Base-by-base conservation (phyloP, 768 basidiomycete species). In the Pholiota molesta region DNA sequence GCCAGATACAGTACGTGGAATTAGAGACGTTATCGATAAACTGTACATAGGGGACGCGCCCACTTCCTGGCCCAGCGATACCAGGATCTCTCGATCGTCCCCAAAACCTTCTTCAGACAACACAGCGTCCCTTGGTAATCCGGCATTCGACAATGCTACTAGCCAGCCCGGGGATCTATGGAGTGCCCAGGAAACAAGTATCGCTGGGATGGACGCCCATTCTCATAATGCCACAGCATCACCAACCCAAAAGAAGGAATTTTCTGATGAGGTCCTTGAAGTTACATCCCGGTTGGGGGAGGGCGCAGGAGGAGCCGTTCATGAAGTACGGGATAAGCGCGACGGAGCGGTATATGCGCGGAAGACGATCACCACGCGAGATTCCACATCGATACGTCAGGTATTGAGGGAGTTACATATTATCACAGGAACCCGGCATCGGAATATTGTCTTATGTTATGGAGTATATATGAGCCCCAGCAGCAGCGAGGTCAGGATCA, bases 231-330 rank as follows among this genome's bases (percentile, higher is more conserved):
- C 40, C 4, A 26, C 13, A 33, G 28, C 39, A 26, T 58, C 57
- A 13, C 57, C 33, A 9, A 35, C 47, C 10, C 45, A 35, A 21
- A 58, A 39, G 49, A 67, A 66, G 35, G 69, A 71, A 10, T 71
- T 71, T 40, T 81, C 84, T 9, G 92, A 94, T 72, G 83, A 85
- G 54, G 68, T 86, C 62, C 79, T 98, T 49, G 90, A 94, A 66
- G 89, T 91, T 62, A 64, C 94, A 14, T 73, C 78, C 6, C 85
- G 94, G 44, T 77, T 99, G 5, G 97, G 97, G 21, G 95, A 97
- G 70, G 97, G 97, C 37, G 94, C 95, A 59, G 95, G 96, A 51
- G 97, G 97, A 37, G 95, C 95, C 1, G 97, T 99, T 6, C 89
- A 96, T 74, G 94, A 94, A 75, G 96, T 98, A 47, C 86, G 80